phyloP scores from a whole-genome alignment of 2,329 filamentous ascomycete genomes.

The Colletotrichum noveboracense region DNA sequence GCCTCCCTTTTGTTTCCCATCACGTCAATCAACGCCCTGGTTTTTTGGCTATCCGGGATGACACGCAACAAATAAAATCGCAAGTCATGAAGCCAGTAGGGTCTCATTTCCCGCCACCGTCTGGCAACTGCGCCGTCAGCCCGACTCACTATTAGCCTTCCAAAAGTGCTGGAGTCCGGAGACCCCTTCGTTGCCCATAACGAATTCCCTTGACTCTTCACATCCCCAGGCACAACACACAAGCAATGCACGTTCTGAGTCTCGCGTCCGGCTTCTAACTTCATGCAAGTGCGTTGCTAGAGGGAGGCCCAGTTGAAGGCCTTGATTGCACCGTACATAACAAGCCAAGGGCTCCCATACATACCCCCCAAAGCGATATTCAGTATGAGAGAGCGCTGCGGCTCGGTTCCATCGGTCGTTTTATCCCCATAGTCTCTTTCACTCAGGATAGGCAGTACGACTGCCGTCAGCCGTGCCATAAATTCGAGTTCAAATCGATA shows the following conservation, averaged over 20 bases:
- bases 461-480: no score
- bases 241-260: constrained; percentile 4
- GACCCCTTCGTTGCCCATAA: not conserved
- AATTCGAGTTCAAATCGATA: no score
- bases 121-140: constrained; percentile 27
- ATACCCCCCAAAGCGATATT: no score
- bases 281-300: no score
- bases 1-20: not conserved
- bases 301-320: no score
- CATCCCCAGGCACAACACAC: not conserved
- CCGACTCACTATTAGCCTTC: constrained; percentile 23
- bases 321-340: no score
- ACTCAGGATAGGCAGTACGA: no score
- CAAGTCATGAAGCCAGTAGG: constrained; percentile 31
- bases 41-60: constrained; percentile 2
- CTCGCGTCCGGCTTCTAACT: not conserved
- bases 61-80: not conserved
- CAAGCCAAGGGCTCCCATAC: no score
- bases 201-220: not conserved
- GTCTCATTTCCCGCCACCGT: constrained; percentile 27
- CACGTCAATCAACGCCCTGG: not conserved
- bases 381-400: no score
- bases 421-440: no score
- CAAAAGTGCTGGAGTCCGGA: constrained; percentile 3
- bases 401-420: no score